Evolutionary conservation across 768 basidiomycete species (phyloP).

Genomic region (Pisolithus albus): DNA sequence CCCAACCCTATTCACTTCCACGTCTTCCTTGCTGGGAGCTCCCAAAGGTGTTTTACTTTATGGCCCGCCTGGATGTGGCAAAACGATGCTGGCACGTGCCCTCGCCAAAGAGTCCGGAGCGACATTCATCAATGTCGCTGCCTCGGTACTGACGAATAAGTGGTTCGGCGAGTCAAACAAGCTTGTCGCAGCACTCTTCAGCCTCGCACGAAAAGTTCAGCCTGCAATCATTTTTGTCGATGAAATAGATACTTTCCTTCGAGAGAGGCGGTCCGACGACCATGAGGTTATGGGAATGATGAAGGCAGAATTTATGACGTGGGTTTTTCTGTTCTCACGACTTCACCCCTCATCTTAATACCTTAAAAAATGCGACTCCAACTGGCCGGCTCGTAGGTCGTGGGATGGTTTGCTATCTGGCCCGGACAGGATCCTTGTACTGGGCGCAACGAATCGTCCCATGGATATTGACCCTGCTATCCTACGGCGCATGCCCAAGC

Average conservation of each 20-base stretch:
- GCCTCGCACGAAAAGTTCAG: conserved; percentile 87
- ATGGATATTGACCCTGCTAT: conserved; percentile 87
- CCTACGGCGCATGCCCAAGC: conserved; percentile 95
- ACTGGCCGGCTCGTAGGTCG: conserved; percentile 39
- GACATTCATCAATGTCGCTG: conserved; percentile 87
- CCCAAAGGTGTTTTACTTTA: conserved; percentile 95
- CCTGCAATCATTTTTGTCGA: conserved; percentile 98
- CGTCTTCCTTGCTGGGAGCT: conserved; percentile 77
- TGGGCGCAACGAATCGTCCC: conserved; percentile 94
- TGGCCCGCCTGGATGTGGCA: conserved; percentile 97
- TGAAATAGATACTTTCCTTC: conserved; percentile 93
- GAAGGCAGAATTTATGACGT: conserved; percentile 96
- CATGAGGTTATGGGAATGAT: conserved; percentile 99
- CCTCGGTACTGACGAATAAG: conserved; percentile 68
- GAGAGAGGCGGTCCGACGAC: conserved; percentile 80
- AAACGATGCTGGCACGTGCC: conserved; percentile 99
- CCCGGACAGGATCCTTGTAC: conserved; percentile 75
- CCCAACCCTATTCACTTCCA: conserved; percentile 77
- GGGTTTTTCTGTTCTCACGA: conserved; percentile 24
- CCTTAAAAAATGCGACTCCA: no score
- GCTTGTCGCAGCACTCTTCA: conserved; percentile 90
- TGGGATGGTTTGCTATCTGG: conserved; percentile 93
- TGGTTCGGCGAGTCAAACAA: conserved; percentile 94
- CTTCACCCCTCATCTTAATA: no score
- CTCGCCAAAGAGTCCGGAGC: conserved; percentile 96